Evolutionary conservation across 345 rosid species (phyloP).

Genomic region (Cardiospermum halicacabum): DNA sequence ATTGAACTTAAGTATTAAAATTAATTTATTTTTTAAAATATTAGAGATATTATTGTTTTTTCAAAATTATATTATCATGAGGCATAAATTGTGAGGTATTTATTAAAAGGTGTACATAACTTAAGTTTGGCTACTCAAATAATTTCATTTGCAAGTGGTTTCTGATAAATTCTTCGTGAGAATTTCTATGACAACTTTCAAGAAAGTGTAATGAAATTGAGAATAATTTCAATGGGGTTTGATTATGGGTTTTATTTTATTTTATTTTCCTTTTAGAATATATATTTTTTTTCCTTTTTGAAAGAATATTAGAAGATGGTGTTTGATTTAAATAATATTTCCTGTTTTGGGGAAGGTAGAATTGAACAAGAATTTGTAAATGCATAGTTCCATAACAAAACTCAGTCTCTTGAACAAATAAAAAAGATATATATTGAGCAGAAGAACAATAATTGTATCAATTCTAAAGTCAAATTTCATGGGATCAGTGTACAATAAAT

Average conservation of each 20-base stretch:
- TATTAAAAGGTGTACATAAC: neutral
- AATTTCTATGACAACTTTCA: neutral
- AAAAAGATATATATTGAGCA: too few relatives aligned
- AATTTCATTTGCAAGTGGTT: neutral
- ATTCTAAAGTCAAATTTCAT: too few relatives aligned
- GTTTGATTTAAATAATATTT: too few relatives aligned
- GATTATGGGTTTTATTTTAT: neutral
- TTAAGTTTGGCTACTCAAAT: neutral
- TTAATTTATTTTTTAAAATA: too few relatives aligned
- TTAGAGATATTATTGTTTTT: neutral
- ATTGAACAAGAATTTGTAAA: neutral
- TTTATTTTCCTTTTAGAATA: neutral
- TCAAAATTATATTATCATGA: neutral
- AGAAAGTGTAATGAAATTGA: neutral
- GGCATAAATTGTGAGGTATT: neutral
- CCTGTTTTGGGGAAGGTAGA: too few relatives aligned
- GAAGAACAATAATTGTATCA: too few relatives aligned
- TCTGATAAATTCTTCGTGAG: neutral
- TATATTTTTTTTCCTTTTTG: too few relatives aligned
- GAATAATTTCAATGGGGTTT: neutral
- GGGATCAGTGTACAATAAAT: too few relatives aligned
- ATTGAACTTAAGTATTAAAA: too few relatives aligned
- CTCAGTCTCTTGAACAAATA: too few relatives aligned
- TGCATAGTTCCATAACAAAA: too few relatives aligned
- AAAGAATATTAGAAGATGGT: too few relatives aligned